Evolutionary conservation across 129 eudicot species (phyloP), one percentile per base, ranked within the genome.

Genomic region (Gnaphalium uliginosum): DNA sequence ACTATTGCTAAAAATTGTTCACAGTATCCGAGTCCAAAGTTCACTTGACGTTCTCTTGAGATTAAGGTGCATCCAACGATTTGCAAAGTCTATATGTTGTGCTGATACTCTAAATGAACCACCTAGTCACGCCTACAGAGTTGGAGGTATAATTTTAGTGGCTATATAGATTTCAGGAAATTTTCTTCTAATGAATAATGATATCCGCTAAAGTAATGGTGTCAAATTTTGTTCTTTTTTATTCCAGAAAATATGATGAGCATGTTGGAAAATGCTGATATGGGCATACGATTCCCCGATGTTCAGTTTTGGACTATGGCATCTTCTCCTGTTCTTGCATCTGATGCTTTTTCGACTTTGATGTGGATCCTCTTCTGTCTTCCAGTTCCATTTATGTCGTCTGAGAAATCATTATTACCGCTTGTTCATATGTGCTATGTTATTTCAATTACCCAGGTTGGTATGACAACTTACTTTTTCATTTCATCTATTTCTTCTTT

Each of bases 351-450:
- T 77, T 91, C 99, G 21, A 82, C 99, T 56, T 83, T 94, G 58
- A 94, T 94, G 99, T 94, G 97, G 99, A 74, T 83, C 48, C 87
- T 94, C 10, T 94, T 89, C 76, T 88, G 99, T 68, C 94, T 94
- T 62, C 99, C 99, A 4, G 81, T 73, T 73, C 93, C 93, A 56
- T 72, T 86, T 8, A 43, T 94, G 83, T 77, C 91, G n/a, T 90
- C 91, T 70, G 84, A 87, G 74, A 92, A 89, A 69, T 81, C 92
- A 60, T 89, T 84, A 75, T 27, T 90, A 41, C 85, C 96, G 60
- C 93, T 94, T 48, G 97, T 94, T 25, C 97, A 94, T 71, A 73
- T 87, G 72, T 89, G 89, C 81, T 91, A 89, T 69, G 70, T 82
- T 54, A 90, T 94, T 50, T 66, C 93, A 60, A 59, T 89, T 21